Conservation (phyloP, 2,329 filamentous ascomycete genomes). For the Curvularia lunata region DNA sequence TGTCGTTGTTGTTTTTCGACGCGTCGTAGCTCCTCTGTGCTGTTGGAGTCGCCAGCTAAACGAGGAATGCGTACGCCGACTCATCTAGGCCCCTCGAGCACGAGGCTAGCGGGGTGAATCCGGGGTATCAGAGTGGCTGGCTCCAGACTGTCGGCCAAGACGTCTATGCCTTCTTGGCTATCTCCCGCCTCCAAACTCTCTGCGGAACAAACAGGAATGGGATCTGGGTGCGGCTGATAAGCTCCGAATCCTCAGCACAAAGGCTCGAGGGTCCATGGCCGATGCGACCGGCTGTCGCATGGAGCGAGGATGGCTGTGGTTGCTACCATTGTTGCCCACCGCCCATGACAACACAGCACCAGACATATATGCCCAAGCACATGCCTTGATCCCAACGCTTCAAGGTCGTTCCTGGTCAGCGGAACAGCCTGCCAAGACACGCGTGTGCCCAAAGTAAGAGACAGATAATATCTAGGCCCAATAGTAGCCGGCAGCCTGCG, state of each 20-base stretch:
- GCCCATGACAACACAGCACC: slow-evolving; percentile 5
- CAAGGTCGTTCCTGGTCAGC: slow-evolving; percentile 10
- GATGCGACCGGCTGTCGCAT: slow-evolving; percentile 4
- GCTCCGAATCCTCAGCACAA: not conserved
- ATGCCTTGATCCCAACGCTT: slow-evolving; percentile 10
- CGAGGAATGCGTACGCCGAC: slow-evolving; percentile 1
- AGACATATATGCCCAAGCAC: slow-evolving; percentile 2
- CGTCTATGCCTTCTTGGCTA: slow-evolving; percentile 35
- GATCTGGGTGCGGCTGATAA: not conserved
- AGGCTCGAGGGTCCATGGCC: slow-evolving; percentile 1
- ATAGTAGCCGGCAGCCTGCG: slow-evolving; percentile 19
- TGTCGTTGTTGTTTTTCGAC: not conserved
- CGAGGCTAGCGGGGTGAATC: slow-evolving; percentile 18
- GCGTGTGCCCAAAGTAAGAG: slow-evolving; percentile 6
- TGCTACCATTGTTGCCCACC: slow-evolving; percentile 12
- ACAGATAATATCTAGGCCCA: slow-evolving; percentile 8
- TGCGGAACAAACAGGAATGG: slow-evolving; percentile 12
- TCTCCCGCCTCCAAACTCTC: slow-evolving; percentile 20
- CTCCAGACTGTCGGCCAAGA: slow-evolving; percentile 45
- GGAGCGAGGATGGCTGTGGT: slow-evolving; percentile 8
- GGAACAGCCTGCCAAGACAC: slow-evolving; percentile 6
- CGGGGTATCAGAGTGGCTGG: slow-evolving; percentile 40
- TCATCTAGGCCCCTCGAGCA: slow-evolving; percentile 8
- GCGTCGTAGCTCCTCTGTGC: not conserved
- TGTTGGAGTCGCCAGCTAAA: not conserved